phyloP scores from a whole-genome alignment of 2,329 filamentous ascomycete species.

The Xylaria sp. region DNA sequence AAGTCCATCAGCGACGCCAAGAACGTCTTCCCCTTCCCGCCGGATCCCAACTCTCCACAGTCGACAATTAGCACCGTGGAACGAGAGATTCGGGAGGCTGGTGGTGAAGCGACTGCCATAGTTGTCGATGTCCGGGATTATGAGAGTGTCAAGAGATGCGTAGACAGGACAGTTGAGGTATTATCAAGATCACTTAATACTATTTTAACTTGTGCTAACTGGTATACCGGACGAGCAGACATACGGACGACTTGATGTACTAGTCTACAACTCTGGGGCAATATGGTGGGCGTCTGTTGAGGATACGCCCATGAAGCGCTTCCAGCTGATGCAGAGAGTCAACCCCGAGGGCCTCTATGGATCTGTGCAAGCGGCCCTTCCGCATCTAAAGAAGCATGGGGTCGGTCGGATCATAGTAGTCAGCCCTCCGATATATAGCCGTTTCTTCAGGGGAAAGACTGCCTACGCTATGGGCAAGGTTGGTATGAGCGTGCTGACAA shows the following conservation, averaged over 20 bases:
- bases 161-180: conserved; percentile 61
- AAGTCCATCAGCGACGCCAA: conserved; percentile 73
- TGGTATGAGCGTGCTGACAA: conserved; percentile 80
- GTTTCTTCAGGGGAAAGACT: conserved; percentile 86
- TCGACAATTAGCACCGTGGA: conserved; percentile 84
- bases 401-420: conserved; percentile 76
- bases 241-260: conserved; percentile 71
- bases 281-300: conserved; percentile 83
- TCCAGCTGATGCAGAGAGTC: conserved; percentile 76
- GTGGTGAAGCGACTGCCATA: conserved; percentile 69
- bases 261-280: conserved; percentile 84
- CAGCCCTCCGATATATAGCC: conserved; percentile 81
- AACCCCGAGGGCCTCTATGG: conserved; percentile 80
- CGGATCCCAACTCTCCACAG: conserved; percentile 73
- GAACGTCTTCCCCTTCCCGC: conserved; percentile 66
- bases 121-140: conserved; percentile 72
- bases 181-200: background rate
- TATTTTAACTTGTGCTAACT: conserved; percentile 3
- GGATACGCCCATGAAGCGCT: conserved; percentile 76
- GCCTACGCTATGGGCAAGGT: conserved; percentile 82
- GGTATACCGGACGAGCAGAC: conserved; percentile 40
- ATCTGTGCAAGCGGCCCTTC: conserved; percentile 70
- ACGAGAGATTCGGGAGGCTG: conserved; percentile 71
- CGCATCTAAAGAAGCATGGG: conserved; percentile 63
- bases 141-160: conserved; percentile 64